phyloP scores from a whole-genome alignment of 305 asterid species.

The Fraxinus ornus region DNA sequence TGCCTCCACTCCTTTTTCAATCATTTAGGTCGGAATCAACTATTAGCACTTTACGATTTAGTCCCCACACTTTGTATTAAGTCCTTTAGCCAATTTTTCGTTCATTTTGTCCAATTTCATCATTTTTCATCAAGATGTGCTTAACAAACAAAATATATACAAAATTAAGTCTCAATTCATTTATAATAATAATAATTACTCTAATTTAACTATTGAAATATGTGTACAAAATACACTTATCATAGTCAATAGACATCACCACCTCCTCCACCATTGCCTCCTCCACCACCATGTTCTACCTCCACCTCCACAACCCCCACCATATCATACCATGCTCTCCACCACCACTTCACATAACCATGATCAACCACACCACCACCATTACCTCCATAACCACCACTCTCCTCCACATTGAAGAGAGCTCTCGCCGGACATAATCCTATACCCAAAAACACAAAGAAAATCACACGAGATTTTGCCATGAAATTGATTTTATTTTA shows the following conservation, averaged over 20 bases:
- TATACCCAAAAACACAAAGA: slow-evolving; percentile 45
- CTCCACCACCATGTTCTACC: neutral
- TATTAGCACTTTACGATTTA: no score
- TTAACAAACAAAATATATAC: no score
- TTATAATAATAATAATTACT: no score
- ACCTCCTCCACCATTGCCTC: neutral
- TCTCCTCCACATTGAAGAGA: slow-evolving; percentile 32
- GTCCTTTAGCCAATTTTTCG: no score
- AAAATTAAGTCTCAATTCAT: no score
- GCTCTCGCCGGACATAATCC: slow-evolving; percentile 56
- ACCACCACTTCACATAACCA: slow-evolving; percentile 11
- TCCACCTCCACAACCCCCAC: slow-evolving; percentile 19
- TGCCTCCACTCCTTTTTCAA: no score
- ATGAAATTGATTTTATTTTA: slow-evolving; percentile 23
- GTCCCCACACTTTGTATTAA: no score
- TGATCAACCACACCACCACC: slow-evolving; percentile 18
- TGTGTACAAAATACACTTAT: no score
- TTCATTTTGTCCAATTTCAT: no score
- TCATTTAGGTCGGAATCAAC: no score
- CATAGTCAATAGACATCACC: neutral
- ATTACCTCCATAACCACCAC: slow-evolving; percentile 21
- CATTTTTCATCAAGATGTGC: no score
- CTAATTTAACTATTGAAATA: no score
- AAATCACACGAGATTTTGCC: slow-evolving; percentile 37
- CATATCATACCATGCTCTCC: neutral